These are phyloP conservation scores for Kentomonas sorsogonicus DNA, from an alignment of 208 protist species.

Conservation along the genomic window DNA sequence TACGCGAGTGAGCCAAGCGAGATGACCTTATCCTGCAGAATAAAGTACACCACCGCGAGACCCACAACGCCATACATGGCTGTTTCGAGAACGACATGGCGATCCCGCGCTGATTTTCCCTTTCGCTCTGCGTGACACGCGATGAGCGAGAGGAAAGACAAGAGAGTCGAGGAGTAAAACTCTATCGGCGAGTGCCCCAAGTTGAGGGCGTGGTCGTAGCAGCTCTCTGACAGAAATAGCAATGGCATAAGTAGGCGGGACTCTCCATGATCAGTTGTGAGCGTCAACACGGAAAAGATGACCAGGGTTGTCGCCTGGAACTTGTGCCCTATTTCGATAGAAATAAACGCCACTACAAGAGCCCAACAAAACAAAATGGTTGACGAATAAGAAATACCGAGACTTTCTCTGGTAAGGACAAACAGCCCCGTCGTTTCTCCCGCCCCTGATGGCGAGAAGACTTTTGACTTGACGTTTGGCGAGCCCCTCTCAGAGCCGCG, in stretches of 20 bases:
- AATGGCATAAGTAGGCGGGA: constrained; percentile 73
- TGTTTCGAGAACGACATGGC: constrained; percentile 30
- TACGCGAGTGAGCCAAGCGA: constrained; percentile 59
- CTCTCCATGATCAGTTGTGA: constrained; percentile 68
- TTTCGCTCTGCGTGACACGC: constrained; percentile 24
- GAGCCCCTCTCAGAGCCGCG: too few relatives aligned
- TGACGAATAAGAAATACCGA: constrained; percentile 84
- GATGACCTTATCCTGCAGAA: constrained; percentile 57
- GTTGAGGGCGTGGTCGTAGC: constrained; percentile 45
- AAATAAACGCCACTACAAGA: constrained; percentile 37
- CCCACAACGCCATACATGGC: constrained; percentile 39
- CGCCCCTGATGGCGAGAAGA: neutral
- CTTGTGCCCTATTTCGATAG: constrained; percentile 30
- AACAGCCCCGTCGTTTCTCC: too few relatives aligned
- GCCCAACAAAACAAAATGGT: constrained; percentile 69
- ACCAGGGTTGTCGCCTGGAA: constrained; percentile 50
- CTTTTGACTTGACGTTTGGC: too few relatives aligned
- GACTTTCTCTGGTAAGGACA: too few relatives aligned
- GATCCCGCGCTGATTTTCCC: constrained; percentile 27
- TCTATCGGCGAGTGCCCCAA: constrained; percentile 43
- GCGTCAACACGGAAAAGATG: constrained; percentile 37
- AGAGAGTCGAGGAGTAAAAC: constrained; percentile 77
- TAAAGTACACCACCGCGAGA: constrained; percentile 42
- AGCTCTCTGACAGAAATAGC: constrained; percentile 69
- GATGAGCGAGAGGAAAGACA: constrained; percentile 69